Evolutionary conservation across 352 stramenopile species (phyloP).

Genomic region (Pythium sukuiense): DNA sequence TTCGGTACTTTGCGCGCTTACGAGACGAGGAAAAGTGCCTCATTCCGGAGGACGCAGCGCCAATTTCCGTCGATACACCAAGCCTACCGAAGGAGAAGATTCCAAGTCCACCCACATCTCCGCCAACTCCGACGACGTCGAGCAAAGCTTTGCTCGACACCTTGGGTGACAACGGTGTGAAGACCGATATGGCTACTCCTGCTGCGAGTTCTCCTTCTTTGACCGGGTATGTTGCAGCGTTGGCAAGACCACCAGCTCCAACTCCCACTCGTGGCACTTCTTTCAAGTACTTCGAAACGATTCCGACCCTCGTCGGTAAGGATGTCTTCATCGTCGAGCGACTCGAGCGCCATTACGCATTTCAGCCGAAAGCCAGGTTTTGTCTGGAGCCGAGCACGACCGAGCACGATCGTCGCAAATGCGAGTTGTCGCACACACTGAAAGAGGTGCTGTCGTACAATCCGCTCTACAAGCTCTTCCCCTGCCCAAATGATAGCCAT

Average conservation of each 20-base stretch:
- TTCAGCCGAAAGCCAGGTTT: not conserved
- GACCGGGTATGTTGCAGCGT: too few species aligned
- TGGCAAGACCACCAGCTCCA: too few species aligned
- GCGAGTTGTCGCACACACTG: not conserved
- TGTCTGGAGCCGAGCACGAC: not conserved
- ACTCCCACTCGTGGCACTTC: not conserved
- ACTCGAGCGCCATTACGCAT: not conserved
- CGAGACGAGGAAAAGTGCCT: not conserved
- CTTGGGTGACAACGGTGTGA: too few species aligned
- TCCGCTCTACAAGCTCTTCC: not conserved
- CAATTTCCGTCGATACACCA: too few species aligned
- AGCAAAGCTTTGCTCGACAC: too few species aligned
- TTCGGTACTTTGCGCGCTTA: not conserved
- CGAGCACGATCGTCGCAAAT: not conserved
- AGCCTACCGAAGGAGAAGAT: too few species aligned
- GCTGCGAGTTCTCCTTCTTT: too few species aligned
- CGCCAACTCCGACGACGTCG: too few species aligned
- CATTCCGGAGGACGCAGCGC: too few species aligned
- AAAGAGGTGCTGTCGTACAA: not conserved
- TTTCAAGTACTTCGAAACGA: not conserved
- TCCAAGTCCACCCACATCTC: too few species aligned
- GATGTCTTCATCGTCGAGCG: not conserved
- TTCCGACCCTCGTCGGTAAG: not conserved
- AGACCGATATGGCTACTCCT: too few species aligned
- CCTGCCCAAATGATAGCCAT: not conserved